Conservation (phyloP, 768 basidiomycete species). For the Mycena chlorophos region DNA sequence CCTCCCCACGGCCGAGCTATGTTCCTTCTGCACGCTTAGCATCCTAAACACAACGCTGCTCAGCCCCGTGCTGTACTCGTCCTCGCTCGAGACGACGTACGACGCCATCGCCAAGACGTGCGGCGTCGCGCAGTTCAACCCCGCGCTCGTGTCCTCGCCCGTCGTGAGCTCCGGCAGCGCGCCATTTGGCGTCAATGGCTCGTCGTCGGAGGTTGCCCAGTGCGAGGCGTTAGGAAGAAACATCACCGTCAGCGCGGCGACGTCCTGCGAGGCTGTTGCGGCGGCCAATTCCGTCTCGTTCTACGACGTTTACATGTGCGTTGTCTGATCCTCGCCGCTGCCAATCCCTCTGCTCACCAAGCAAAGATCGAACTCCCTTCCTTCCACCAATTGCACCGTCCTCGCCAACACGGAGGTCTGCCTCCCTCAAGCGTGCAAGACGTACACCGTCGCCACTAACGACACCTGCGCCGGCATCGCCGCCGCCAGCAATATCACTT, state of each 20-base stretch:
- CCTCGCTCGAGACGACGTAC: slow-evolving; percentile 12
- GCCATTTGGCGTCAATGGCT: no score
- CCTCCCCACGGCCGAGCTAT: slow-evolving; percentile 24
- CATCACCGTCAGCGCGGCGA: no score
- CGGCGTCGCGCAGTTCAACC: slow-evolving; percentile 2
- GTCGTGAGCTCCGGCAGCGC: no score
- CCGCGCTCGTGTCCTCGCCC: background rate
- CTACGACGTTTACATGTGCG: no score
- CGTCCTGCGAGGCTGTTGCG: no score
- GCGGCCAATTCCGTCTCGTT: no score
- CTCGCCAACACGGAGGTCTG: slow-evolving; percentile 16
- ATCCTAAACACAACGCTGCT: slow-evolving; percentile 25
- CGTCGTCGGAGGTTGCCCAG: no score
- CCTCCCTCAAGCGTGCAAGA: slow-evolving; percentile 22
- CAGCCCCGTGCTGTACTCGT: slow-evolving; percentile 23
- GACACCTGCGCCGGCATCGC: slow-evolving; percentile 23
- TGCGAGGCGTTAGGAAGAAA: no score
- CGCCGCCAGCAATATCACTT: slow-evolving; percentile 2
- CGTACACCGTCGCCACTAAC: slow-evolving; percentile 21
- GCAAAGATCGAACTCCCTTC: no score
- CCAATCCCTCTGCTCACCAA: no score
- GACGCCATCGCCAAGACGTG: slow-evolving; percentile 22
- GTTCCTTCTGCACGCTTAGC: slow-evolving; percentile 26
- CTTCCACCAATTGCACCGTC: slow-evolving; percentile 13
- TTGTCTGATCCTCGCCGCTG: no score